These are phyloP conservation scores for Saccharomyces hybrid DNA, from an alignment of 1,139 yeast genomes.

Conservation along the genomic window DNA sequence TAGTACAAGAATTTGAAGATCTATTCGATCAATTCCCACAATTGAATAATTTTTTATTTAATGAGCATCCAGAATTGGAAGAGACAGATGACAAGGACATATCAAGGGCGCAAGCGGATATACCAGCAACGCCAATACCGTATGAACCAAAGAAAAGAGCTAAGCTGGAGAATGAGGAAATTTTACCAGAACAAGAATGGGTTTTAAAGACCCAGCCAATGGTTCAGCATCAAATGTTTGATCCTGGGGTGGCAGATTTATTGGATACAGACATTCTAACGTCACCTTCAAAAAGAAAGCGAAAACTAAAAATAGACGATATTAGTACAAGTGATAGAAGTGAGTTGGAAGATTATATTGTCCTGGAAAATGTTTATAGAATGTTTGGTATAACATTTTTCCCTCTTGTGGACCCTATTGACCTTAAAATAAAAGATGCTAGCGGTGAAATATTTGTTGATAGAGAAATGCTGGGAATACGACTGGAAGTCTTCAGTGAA, in stretches of 20 bases:
- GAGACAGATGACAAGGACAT: background rate
- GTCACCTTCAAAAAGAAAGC: slow-evolving; percentile 21
- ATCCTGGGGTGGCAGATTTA: slow-evolving; percentile 28
- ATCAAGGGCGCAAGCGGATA: background rate
- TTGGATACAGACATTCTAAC: slow-evolving; percentile 22
- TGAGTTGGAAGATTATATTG: slow-evolving; percentile 21
- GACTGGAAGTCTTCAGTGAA: slow-evolving; percentile 39
- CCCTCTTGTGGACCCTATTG: slow-evolving; percentile 38
- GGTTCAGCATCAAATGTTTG: slow-evolving; percentile 33
- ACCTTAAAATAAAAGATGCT: slow-evolving; percentile 11
- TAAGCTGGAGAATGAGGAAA: slow-evolving; percentile 3
- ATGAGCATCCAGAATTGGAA: slow-evolving; percentile 5
- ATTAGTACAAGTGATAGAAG: slow-evolving; percentile 2
- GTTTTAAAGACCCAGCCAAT: slow-evolving; percentile 18
- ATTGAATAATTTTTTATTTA: slow-evolving; percentile 14
- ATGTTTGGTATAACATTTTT: slow-evolving; percentile 41
- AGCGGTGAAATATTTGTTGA: slow-evolving; percentile 11
- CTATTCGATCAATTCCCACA: slow-evolving; percentile 21
- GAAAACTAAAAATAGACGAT: slow-evolving; percentile 4
- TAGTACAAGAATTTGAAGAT: slow-evolving; percentile 16
- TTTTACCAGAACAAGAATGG: slow-evolving; percentile 19
- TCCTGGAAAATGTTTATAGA: slow-evolving; percentile 37
- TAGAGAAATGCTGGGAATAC: slow-evolving; percentile 35
- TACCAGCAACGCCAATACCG: background rate
- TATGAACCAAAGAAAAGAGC: slow-evolving; percentile 3